These are phyloP conservation scores for Pugionium cornutum DNA, from an alignment of 345 rosid genomes.

Conservation along the genomic window DNA sequence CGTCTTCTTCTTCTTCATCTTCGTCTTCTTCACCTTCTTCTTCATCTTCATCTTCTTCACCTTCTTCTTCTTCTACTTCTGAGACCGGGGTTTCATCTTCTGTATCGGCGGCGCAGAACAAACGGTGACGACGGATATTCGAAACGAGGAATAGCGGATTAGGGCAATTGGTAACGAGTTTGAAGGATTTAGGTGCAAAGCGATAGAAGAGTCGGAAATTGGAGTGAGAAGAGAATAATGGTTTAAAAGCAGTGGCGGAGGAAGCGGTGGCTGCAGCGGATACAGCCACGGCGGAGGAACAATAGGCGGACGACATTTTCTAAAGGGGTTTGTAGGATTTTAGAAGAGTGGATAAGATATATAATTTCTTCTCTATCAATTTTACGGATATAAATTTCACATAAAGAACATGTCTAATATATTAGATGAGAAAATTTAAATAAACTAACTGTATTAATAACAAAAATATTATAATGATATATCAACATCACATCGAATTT, in stretches of 20 bases:
- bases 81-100: conserved; percentile 21
- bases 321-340: not conserved
- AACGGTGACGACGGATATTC: conserved; percentile 36
- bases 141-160: conserved; percentile 36
- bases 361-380: not conserved
- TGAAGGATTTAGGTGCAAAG: conserved; percentile 44
- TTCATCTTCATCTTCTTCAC: conserved; percentile 30
- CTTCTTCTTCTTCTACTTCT: conserved; percentile 37
- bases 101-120: conserved; percentile 44
- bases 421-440: no score
- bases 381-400: not conserved
- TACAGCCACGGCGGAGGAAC: conserved; percentile 33
- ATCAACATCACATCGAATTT: no score
- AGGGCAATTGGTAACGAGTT: conserved; percentile 41
- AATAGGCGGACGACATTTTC: conserved; percentile 30
- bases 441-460: no score
- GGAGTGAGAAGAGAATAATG: conserved; percentile 20
- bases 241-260: conserved; percentile 14
- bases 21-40: conserved; percentile 39
- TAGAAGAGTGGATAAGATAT: conserved; percentile 30
- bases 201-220: conserved; percentile 37
- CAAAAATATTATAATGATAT: no score
- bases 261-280: conserved; percentile 26
- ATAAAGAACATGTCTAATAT: no score
- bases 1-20: conserved; percentile 36